phyloP scores from a whole-genome alignment of 768 basidiomycete species.

The Crassisporium funariophilum region DNA sequence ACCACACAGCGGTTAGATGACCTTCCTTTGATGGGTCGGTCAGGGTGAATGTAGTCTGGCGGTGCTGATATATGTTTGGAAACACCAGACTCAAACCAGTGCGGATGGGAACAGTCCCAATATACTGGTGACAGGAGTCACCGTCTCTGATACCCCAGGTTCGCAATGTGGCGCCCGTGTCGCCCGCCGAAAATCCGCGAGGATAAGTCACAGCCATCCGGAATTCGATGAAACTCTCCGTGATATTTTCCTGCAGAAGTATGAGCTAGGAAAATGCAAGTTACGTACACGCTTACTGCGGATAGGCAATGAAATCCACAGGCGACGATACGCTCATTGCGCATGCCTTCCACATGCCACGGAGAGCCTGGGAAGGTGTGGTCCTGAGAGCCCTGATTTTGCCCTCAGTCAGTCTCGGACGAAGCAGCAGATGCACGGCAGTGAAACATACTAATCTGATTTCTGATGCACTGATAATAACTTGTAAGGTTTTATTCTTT shows the following conservation, averaged over 20 bases:
- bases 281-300: conserved; percentile 32
- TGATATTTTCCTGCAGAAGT: conserved; percentile 44
- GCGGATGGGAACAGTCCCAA: conserved; percentile 40
- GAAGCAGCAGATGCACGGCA: too few species aligned
- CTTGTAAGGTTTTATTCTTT: conserved; percentile 40
- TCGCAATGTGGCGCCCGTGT: conserved; percentile 46
- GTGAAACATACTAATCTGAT: conserved; percentile 41
- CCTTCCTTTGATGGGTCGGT: conserved; percentile 43
- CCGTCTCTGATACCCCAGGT: conserved; percentile 53
- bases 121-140: conserved; percentile 50
- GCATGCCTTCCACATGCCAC: conserved; percentile 58
- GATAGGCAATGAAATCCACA: conserved; percentile 44
- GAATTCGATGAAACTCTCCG: conserved; percentile 38
- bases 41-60: conserved; percentile 40
- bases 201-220: conserved; percentile 56
- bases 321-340: conserved; percentile 52
- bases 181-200: conserved; percentile 42
- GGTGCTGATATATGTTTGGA: conserved; percentile 60
- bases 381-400: conserved; percentile 28
- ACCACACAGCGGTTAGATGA: conserved; percentile 41
- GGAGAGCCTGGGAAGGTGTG: conserved; percentile 34
- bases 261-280: conserved; percentile 1
- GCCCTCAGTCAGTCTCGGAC: too few species aligned
- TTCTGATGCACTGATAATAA: conserved; percentile 44
- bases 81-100: conserved; percentile 45